Evolutionary conservation across 176 grass and related monocot genomes (phyloP).

Genomic region (Saccharum spontaneum): DNA sequence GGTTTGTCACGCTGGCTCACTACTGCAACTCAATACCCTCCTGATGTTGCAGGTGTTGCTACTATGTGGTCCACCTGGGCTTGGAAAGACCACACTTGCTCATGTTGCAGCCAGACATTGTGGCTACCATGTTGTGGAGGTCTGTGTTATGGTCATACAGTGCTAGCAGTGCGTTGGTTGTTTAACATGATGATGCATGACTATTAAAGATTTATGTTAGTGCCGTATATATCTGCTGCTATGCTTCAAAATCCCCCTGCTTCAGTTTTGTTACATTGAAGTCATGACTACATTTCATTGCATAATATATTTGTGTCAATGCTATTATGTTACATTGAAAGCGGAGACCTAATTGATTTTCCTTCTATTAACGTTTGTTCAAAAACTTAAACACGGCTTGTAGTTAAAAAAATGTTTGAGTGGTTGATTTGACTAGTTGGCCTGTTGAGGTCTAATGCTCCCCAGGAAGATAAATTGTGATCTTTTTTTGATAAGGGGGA

Average conservation of each 20-base stretch:
- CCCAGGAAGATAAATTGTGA: not conserved
- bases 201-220: constrained; percentile 2
- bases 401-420: constrained; percentile 23
- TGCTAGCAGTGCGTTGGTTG: not conserved
- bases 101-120: constrained; percentile 92
- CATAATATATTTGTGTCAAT: constrained; percentile 8
- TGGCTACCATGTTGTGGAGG: constrained; percentile 95
- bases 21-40: constrained; percentile 18
- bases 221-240: constrained; percentile 14
- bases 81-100: constrained; percentile 95
- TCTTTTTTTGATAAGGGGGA: not conserved
- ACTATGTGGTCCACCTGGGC: constrained; percentile 91
- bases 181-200: constrained; percentile 15
- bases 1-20: not conserved
- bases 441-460: not conserved
- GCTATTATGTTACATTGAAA: not conserved
- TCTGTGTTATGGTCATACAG: constrained; percentile 37
- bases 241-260: constrained; percentile 8
- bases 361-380: constrained; percentile 2
- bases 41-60: constrained; percentile 73
- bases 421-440: constrained; percentile 21
- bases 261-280: constrained; percentile 9
- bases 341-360: not conserved
- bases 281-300: not conserved
- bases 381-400: not conserved